Evolutionary conservation across 768 basidiomycete genomes (phyloP).

Genomic region (Kwoniella botswanensis): DNA sequence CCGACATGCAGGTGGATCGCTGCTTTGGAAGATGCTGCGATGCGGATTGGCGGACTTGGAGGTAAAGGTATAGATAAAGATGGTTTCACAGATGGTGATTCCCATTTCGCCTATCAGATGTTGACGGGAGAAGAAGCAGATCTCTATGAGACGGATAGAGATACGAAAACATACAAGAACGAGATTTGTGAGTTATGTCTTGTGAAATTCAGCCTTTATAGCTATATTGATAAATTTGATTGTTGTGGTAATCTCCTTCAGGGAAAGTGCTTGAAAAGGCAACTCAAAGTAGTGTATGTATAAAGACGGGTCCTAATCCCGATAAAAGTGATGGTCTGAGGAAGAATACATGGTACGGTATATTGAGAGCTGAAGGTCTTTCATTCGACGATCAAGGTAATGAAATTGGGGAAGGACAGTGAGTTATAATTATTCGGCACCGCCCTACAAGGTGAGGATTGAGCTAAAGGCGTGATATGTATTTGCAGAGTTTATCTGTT

Average conservation of each 20-base stretch:
- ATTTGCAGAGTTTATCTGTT: background rate
- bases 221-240: background rate
- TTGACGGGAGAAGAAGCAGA: background rate
- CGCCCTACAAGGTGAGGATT: background rate
- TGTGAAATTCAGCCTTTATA: background rate
- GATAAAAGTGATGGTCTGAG: background rate
- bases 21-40: background rate
- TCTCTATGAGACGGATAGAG: background rate
- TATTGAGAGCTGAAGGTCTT: background rate
- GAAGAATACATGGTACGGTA: background rate
- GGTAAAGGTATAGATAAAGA: background rate
- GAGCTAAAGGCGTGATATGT: background rate
- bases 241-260: background rate
- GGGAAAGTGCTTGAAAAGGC: background rate
- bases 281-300: background rate
- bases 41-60: background rate
- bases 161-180: background rate
- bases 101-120: background rate
- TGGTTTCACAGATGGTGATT: background rate
- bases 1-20: constrained; percentile 1
- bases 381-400: too few relatives aligned
- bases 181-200: background rate
- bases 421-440: background rate
- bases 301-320: background rate
- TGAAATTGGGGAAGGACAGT: background rate